These are phyloP conservation scores for Apiospora aurea DNA, from an alignment of 2,329 filamentous ascomycete species.

Conservation along the genomic window DNA sequence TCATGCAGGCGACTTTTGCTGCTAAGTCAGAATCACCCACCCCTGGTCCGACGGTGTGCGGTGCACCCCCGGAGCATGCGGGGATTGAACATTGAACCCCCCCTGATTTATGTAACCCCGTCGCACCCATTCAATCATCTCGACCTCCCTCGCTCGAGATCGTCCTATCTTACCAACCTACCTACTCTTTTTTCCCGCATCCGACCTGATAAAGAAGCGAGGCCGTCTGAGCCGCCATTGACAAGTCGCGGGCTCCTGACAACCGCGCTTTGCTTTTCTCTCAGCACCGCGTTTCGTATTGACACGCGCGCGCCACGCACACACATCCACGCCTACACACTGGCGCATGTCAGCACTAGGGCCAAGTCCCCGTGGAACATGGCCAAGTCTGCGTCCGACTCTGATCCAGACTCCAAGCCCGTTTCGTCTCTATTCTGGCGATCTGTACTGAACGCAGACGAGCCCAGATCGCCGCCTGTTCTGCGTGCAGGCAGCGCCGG, in stretches of 20 bases:
- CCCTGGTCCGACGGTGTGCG: not conserved
- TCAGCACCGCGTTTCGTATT: constrained; percentile 1
- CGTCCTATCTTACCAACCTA: not conserved
- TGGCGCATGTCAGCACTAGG: not conserved
- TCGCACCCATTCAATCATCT: constrained; percentile 6
- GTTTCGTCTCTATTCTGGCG: constrained; percentile 18
- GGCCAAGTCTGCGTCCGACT: constrained; percentile 20
- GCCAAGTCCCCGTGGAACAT: constrained; percentile 9
- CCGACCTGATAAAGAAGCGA: not conserved
- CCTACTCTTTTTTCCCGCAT: not conserved
- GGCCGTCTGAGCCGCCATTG: not conserved
- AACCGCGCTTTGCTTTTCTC: not conserved
- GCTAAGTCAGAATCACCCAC: not conserved
- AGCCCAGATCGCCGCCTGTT: not conserved
- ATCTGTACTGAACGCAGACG: constrained; percentile 2
- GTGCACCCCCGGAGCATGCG: constrained; percentile 11
- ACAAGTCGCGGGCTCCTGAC: not conserved
- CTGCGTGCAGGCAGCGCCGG: not conserved
- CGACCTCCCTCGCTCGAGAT: not conserved
- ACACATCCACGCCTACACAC: not conserved
- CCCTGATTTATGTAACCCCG: constrained; percentile 13
- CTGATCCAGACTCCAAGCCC: constrained; percentile 12
- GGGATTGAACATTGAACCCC: not conserved
- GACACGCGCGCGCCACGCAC: not conserved
- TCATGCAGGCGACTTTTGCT: not conserved